Conservation (phyloP, 345 rosid species). For the Ceriops zippeliana region DNA sequence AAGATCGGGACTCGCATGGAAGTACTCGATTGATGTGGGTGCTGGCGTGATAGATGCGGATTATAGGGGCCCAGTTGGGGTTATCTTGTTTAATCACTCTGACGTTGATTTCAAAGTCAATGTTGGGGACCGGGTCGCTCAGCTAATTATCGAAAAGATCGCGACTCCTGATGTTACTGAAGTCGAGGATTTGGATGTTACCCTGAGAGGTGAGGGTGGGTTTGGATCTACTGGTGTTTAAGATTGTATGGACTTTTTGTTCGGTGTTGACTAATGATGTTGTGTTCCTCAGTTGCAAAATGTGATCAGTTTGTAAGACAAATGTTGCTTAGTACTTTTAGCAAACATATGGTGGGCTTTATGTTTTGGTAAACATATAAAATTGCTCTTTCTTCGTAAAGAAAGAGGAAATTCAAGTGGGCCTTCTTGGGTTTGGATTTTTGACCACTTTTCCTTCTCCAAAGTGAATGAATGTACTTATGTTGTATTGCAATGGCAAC, state of each 20-base stretch:
- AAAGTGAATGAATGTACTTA: too few relatives aligned
- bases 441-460: too few relatives aligned
- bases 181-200: conserved; percentile 67
- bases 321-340: too few relatives aligned
- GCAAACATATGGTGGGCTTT: too few relatives aligned
- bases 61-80: conserved; percentile 75
- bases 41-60: conserved; percentile 81
- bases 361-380: too few relatives aligned
- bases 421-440: too few relatives aligned
- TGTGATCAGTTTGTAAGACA: too few relatives aligned
- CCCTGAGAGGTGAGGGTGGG: conserved; percentile 71
- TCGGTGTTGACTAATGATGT: too few relatives aligned
- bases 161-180: conserved; percentile 58
- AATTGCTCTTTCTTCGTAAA: too few relatives aligned
- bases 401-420: too few relatives aligned
- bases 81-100: conserved; percentile 62
- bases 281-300: too few relatives aligned
- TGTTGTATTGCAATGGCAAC: too few relatives aligned
- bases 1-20: conserved; percentile 56
- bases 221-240: conserved; percentile 81
- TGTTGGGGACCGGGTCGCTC: conserved; percentile 42
- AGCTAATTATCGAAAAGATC: conserved; percentile 43
- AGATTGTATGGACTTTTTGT: not conserved
- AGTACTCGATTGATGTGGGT: conserved; percentile 75
- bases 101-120: conserved; percentile 64